Conservation (phyloP, 2,329 filamentous ascomycete genomes). For the Neoascochyta sp. region DNA sequence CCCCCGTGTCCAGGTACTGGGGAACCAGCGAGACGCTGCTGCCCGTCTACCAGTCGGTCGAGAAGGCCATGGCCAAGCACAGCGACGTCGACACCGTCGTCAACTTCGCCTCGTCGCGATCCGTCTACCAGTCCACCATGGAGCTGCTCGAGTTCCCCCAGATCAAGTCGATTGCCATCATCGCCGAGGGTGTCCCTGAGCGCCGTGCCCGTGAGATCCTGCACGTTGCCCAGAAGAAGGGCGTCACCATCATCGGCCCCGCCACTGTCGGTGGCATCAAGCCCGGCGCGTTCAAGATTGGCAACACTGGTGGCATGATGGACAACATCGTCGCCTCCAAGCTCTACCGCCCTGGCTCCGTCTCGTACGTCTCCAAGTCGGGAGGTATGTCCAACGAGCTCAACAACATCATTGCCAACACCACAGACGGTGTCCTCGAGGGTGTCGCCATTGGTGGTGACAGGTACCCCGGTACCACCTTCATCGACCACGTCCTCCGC, state of each 20-base stretch:
- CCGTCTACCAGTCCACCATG: constrained; percentile 97
- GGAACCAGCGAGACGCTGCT: constrained; percentile 98
- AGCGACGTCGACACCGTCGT: constrained; percentile 94
- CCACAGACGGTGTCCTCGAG: constrained; percentile 96
- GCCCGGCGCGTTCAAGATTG: constrained; percentile 98
- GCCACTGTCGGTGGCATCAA: constrained; percentile 99
- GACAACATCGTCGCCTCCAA: constrained; percentile 99
- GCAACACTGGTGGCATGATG: constrained; percentile 99
- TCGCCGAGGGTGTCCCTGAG: constrained; percentile 98
- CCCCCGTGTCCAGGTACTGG: constrained; percentile 67
- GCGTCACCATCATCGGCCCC: constrained; percentile 96
- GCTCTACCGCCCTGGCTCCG: constrained; percentile 98
- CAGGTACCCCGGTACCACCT: constrained; percentile 96
- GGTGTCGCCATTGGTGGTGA: constrained; percentile 99
- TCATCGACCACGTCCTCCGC: constrained; percentile 96
- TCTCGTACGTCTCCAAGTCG: constrained; percentile 99
- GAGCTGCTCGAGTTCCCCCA: constrained; percentile 97
- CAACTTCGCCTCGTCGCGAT: constrained; percentile 98
- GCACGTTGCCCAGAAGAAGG: constrained; percentile 95
- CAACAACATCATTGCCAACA: constrained; percentile 98
- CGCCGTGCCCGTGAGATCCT: constrained; percentile 97
- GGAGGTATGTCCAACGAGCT: constrained; percentile 99
- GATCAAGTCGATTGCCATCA: constrained; percentile 98
- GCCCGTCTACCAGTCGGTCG: constrained; percentile 92
- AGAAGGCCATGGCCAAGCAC: constrained; percentile 95